Evolutionary conservation across 306 rosid species (phyloP).

Genomic region (Malus asiatica): DNA sequence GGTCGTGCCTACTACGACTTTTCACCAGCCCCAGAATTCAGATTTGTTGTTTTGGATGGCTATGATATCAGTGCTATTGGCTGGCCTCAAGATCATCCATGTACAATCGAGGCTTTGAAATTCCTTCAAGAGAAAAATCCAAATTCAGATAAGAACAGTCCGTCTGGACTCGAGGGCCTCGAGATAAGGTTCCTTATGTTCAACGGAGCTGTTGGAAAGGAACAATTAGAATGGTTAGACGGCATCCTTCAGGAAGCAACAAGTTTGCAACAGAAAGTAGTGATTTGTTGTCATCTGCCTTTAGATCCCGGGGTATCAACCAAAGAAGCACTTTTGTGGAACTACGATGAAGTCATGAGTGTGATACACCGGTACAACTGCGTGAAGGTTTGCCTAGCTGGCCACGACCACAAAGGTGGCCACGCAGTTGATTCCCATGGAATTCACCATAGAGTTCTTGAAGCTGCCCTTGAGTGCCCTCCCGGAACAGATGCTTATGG

Average conservation of each 20-base stretch:
- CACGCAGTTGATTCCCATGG: slow-evolving; percentile 71
- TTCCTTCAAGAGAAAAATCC: slow-evolving; percentile 68
- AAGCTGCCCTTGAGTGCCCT: slow-evolving; percentile 93
- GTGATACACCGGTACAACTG: slow-evolving; percentile 60
- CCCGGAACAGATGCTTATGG: slow-evolving; percentile 72
- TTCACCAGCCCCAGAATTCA: slow-evolving; percentile 57
- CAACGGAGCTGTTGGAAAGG: slow-evolving; percentile 83
- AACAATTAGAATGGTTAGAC: slow-evolving; percentile 79
- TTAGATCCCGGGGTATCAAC: slow-evolving; percentile 58
- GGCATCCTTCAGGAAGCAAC: slow-evolving; percentile 60
- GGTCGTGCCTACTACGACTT: slow-evolving; percentile 69
- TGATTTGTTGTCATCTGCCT: slow-evolving; percentile 78
- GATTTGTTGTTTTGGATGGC: slow-evolving; percentile 80
- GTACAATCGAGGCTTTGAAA: slow-evolving; percentile 46
- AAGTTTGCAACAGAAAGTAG: slow-evolving; percentile 55
- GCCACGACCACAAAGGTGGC: slow-evolving; percentile 91
- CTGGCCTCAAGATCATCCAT: slow-evolving; percentile 78
- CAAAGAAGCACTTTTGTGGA: slow-evolving; percentile 71
- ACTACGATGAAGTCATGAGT: slow-evolving; percentile 68
- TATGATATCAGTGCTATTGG: slow-evolving; percentile 87
- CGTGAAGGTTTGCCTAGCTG: slow-evolving; percentile 72
- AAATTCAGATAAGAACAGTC: slow-evolving; percentile 75
- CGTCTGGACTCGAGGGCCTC: slow-evolving; percentile 53
- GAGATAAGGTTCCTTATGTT: slow-evolving; percentile 86
- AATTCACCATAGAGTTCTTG: slow-evolving; percentile 76